phyloP scores from a whole-genome alignment of 73 alveolate genomes.

The Paramecium biaurelia region DNA sequence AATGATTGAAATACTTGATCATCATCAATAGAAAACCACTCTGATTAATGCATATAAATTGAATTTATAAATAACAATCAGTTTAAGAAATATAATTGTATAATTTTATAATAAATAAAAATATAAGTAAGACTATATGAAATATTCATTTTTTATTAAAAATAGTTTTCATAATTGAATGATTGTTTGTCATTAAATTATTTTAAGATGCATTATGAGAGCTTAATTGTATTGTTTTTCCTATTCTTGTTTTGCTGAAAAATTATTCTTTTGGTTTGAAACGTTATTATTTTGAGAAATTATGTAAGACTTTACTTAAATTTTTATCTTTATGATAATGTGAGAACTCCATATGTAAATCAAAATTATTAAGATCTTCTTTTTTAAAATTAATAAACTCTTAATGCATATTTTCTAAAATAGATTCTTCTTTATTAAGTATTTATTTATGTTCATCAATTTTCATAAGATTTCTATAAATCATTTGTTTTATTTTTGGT shows the following conservation, averaged over 20 bases:
- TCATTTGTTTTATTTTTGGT: neutral
- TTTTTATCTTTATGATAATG: neutral
- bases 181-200: neutral
- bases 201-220: neutral
- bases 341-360: neutral
- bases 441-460: neutral
- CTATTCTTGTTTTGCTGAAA: neutral
- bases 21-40: neutral
- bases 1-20: too few species aligned
- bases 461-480: neutral
- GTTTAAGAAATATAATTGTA: too few species aligned
- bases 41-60: neutral
- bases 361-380: neutral
- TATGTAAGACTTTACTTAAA: neutral
- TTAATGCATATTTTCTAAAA: neutral
- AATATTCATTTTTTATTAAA: neutral
- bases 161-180: neutral
- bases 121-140: neutral
- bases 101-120: too few species aligned
- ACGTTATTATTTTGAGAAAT: neutral
- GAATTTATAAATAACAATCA: too few species aligned
- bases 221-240: neutral
- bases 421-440: neutral
- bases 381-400: neutral
- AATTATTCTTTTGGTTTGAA: neutral